Evolutionary conservation across 441 rosid species (phyloP).

Genomic region (Mallotus repandus): DNA sequence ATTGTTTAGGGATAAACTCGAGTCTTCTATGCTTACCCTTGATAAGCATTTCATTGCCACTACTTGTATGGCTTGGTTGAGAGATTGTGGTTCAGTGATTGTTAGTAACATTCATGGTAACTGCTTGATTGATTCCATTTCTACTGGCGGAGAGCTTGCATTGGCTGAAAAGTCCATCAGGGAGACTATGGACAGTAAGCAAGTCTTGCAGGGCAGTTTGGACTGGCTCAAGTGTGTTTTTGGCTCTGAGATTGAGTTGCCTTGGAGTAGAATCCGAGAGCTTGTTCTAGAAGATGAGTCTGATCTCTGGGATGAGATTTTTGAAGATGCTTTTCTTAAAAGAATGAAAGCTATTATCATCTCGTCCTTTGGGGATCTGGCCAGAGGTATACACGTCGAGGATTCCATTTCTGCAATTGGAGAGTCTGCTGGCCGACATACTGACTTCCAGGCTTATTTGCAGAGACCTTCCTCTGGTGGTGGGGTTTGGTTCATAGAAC

Average conservation of each 20-base stretch:
- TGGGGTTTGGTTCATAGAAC: conserved; percentile 94
- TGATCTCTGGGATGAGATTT: conserved; percentile 97
- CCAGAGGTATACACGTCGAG: conserved; percentile 50
- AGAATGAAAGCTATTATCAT: conserved; percentile 79
- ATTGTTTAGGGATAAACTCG: conserved; percentile 76
- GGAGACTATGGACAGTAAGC: conserved; percentile 81
- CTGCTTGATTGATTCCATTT: conserved; percentile 63
- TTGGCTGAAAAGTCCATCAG: conserved; percentile 77
- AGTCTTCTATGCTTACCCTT: conserved; percentile 54
- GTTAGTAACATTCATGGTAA: conserved; percentile 63
- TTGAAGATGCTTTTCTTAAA: conserved; percentile 86
- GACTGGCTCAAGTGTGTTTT: conserved; percentile 94
- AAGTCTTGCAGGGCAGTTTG: conserved; percentile 81
- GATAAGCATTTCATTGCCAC: conserved; percentile 56
- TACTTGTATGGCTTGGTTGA: conserved; percentile 79
- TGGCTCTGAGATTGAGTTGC: conserved; percentile 93
- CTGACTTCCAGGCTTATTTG: conserved; percentile 76
- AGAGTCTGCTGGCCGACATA: conserved; percentile 45
- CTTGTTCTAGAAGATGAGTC: conserved; percentile 85
- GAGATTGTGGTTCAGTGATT: conserved; percentile 63
- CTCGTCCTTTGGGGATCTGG: conserved; percentile 67
- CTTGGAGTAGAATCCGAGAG: conserved; percentile 93
- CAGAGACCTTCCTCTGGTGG: conserved; percentile 85
- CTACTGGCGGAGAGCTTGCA: conserved; percentile 73
- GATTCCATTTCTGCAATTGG: conserved; percentile 49